Base-by-base conservation (phyloP, 192 early-diverging fungal species). In the Jimgerdemannia flammicorona region DNA sequence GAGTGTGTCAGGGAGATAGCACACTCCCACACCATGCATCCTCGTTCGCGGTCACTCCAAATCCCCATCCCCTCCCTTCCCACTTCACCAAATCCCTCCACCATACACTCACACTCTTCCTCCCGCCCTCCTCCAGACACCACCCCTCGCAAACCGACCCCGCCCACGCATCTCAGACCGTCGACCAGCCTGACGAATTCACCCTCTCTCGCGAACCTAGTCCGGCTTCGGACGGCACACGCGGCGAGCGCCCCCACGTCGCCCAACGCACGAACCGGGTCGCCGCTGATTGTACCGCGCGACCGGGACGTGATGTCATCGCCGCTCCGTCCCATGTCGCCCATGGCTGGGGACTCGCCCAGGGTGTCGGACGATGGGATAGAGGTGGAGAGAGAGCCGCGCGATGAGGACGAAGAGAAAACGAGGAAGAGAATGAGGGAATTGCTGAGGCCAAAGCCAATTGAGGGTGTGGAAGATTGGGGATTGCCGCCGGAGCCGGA, bases 401-500 rank as follows among this genome's bases (percentile, higher is more conserved):
- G 69, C 7, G 64, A 66, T 64, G 72, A 66, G 14, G 74, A 75
- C 49, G 74, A 69, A 20, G 66, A 75, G 54, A 8, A 66, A 44
- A 10, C 40, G 40, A 64, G 66, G 39, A 44, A 66, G 20, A 59
- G 49, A 14, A 59, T 59, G 49, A 59, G 49, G 49, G 64, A 65
- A 39, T 73, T 84, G 10, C 76, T 87, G 65, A 72, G 74, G 43
- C 83, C 87, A 3, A 81, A 83, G 70, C 85, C 85, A 44, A 86
- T 89, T 18, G 79, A 76, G 29, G 81, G 81, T 40, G 75, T 83
- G 17, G 85, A 86, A 10, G 85, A 90, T 67, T 89, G 84, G 84
- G 88, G 86, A 41, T 88, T 92, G 44, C 85, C 84, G 20, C 79
- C 89, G 7, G 84, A 82, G 64, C 89, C 91, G 20, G 75, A 78